phyloP scores from a whole-genome alignment of 1,284 basidiomycete species.

The Malassezia equina region DNA sequence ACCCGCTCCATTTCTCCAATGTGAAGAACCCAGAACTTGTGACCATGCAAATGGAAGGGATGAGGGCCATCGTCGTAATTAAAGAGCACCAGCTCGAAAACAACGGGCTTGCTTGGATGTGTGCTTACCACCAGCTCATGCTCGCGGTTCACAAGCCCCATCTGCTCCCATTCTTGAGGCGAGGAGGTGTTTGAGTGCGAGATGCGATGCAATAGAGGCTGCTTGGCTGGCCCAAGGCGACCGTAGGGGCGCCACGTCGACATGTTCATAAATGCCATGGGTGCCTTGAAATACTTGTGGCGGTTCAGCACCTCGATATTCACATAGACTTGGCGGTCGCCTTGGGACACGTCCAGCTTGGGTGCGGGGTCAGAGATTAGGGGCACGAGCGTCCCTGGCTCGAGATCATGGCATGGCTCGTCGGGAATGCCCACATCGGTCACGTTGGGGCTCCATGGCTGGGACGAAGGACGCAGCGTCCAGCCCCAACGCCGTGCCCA shows the following conservation, averaged over 20 bases:
- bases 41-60: constrained; percentile 51
- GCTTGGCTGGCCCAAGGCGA: constrained; percentile 11
- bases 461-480: constrained; percentile 44
- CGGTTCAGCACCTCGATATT: constrained; percentile 16
- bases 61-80: constrained; percentile 51
- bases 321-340: constrained; percentile 8
- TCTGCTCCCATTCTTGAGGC: not conserved
- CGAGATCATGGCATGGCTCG: constrained; percentile 19
- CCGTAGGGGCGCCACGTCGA: constrained; percentile 12
- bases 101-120: constrained; percentile 22
- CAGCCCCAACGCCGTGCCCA: not conserved
- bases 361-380: constrained; percentile 12
- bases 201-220: constrained; percentile 2
- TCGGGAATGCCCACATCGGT: constrained; percentile 15
- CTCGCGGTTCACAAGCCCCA: constrained; percentile 1
- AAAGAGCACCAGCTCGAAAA: constrained; percentile 41
- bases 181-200: not conserved
- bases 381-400: constrained; percentile 13
- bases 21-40: constrained; percentile 49
- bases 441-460: constrained; percentile 44
- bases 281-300: constrained; percentile 6
- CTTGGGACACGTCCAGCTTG: not conserved
- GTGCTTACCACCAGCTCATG: constrained; percentile 20
- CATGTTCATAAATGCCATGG: constrained; percentile 11
- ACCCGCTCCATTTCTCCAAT: constrained; percentile 27